Conservation (phyloP, 768 basidiomycete genomes). For the Gautieria morchelliformis region DNA sequence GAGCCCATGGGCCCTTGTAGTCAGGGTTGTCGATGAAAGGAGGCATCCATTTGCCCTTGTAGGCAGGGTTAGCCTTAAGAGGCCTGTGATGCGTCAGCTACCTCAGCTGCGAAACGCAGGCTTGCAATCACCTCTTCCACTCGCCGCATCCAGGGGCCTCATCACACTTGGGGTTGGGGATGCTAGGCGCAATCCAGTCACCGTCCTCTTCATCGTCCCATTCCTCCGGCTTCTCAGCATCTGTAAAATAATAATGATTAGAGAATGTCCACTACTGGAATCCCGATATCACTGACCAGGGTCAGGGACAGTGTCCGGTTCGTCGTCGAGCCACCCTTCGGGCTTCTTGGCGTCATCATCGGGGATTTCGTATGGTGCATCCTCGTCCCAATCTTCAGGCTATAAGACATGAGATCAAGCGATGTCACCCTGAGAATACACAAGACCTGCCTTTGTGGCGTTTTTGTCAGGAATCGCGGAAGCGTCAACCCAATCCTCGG, state of each 20-base stretch:
- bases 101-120: background rate
- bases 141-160: conserved; percentile 90
- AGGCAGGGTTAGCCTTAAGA: conserved; percentile 81
- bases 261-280: background rate
- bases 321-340: conserved; percentile 92
- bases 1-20: conserved; percentile 93
- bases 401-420: conserved; percentile 16
- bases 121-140: conserved; percentile 63
- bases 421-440: background rate
- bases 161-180: conserved; percentile 84
- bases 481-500: conserved; percentile 85
- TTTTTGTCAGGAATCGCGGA: conserved; percentile 79
- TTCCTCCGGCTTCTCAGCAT: conserved; percentile 93
- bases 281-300: conserved; percentile 45
- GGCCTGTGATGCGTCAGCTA: conserved; percentile 36
- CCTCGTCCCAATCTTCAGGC: conserved; percentile 98
- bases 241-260: conserved; percentile 24
- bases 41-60: conserved; percentile 97
- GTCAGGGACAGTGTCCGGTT: conserved; percentile 71
- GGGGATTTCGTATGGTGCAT: conserved; percentile 82
- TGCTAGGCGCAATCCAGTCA: conserved; percentile 89
- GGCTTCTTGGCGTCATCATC: conserved; percentile 87
- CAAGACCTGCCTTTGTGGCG: conserved; percentile 60
- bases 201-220: conserved; percentile 99
- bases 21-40: conserved; percentile 94